Conservation (phyloP, 768 basidiomycete genomes). For the Cyclocybe cylindracea region DNA sequence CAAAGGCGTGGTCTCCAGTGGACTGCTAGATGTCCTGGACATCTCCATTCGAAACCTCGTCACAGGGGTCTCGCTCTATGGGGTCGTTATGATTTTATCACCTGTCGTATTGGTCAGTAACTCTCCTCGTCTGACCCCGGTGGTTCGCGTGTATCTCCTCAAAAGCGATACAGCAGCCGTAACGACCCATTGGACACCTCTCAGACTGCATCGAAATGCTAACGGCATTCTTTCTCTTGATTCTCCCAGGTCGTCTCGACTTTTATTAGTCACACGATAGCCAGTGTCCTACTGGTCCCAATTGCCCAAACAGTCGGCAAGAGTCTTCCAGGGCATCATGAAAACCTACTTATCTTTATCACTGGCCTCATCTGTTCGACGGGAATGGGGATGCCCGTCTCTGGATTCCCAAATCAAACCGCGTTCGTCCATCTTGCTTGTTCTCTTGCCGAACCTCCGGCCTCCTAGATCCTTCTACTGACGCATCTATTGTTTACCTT, state of each 20-base stretch:
- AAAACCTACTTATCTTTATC: slow-evolving; percentile 88
- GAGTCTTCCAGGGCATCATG: slow-evolving; percentile 68
- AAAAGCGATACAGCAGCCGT: too few species aligned
- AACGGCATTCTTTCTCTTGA: slow-evolving; percentile 32
- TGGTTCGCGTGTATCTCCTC: slow-evolving; percentile 35
- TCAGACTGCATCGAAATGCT: too few species aligned
- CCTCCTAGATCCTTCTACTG: slow-evolving; percentile 6
- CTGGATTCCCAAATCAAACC: slow-evolving; percentile 98
- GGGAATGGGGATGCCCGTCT: slow-evolving; percentile 98
- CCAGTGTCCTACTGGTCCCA: slow-evolving; percentile 94
- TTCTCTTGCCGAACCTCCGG: slow-evolving; percentile 5
- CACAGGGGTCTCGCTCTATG: slow-evolving; percentile 61
- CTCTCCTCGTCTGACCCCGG: slow-evolving; percentile 16
- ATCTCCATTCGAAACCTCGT: slow-evolving; percentile 58
- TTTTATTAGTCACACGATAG: slow-evolving; percentile 97
- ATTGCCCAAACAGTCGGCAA: slow-evolving; percentile 89
- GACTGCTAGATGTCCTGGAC: slow-evolving; percentile 82
- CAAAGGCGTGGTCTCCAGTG: slow-evolving; percentile 88
- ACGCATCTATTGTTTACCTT: slow-evolving; percentile 18
- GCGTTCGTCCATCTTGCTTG: slow-evolving; percentile 58
- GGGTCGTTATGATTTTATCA: slow-evolving; percentile 71
- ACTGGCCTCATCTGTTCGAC: slow-evolving; percentile 91
- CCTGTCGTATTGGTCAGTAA: slow-evolving; percentile 64
- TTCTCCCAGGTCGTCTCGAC: slow-evolving; percentile 74
- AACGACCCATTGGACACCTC: too few species aligned